phyloP scores from a whole-genome alignment of 192 early-diverging fungal species.

The Gaertneriomyces semiglobifer region DNA sequence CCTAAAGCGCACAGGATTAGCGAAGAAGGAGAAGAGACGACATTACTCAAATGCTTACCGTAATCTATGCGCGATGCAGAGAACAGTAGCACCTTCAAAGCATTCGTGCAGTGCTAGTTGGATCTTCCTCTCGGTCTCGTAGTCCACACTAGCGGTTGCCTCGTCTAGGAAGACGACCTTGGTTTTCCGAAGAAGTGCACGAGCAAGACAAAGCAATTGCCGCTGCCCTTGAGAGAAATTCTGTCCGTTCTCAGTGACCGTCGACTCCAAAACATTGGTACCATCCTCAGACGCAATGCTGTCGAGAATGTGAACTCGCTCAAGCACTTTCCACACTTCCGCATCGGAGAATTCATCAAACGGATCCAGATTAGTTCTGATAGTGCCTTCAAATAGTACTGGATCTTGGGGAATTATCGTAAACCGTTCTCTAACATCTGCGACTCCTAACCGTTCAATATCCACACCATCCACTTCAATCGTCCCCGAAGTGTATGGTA shows the following conservation, averaged over 20 bases:
- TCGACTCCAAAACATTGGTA: constrained; percentile 27
- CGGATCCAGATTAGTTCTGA: constrained; percentile 54
- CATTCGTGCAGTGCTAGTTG: constrained; percentile 78
- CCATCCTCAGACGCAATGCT: constrained; percentile 27
- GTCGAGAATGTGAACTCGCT: constrained; percentile 68
- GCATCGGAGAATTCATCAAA: constrained; percentile 43
- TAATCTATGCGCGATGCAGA: constrained; percentile 85
- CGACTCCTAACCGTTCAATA: constrained; percentile 57
- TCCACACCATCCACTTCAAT: constrained; percentile 77
- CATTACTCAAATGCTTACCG: no score
- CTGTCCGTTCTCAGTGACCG: constrained; percentile 37
- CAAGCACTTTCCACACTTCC: constrained; percentile 47
- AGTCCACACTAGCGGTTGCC: constrained; percentile 20
- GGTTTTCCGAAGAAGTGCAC: constrained; percentile 46
- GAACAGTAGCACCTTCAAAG: constrained; percentile 64
- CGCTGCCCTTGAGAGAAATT: constrained; percentile 48
- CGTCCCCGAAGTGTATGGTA: constrained; percentile 56
- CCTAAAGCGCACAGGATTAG: constrained; percentile 11
- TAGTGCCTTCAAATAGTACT: constrained; percentile 47
- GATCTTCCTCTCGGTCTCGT: constrained; percentile 75
- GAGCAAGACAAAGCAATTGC: constrained; percentile 52
- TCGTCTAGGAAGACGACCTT: constrained; percentile 54
- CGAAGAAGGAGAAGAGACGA: not conserved
- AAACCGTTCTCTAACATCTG: constrained; percentile 62
- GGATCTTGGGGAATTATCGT: constrained; percentile 69